These are phyloP conservation scores for Coemansia sp. DNA, from an alignment of 192 early-diverging fungal genomes.

Conservation along the genomic window DNA sequence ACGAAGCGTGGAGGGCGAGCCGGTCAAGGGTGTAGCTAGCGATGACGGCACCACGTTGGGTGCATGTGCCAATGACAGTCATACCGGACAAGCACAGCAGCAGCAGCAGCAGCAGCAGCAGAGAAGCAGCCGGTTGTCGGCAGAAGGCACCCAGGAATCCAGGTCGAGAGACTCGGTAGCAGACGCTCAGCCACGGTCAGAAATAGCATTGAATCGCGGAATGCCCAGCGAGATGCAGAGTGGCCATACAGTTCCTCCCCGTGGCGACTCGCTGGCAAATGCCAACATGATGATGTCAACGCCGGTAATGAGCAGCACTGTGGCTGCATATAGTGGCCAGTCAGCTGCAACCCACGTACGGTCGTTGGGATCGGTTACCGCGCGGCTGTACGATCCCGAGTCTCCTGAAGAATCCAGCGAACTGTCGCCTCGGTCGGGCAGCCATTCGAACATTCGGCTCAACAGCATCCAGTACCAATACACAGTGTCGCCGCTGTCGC, in stretches of 20 bases:
- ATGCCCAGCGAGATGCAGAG: not conserved
- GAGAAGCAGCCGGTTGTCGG: conserved; percentile 21
- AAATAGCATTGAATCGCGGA: no score
- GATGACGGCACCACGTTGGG: conserved; percentile 29
- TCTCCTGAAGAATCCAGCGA: not conserved
- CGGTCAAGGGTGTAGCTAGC: conserved; percentile 18
- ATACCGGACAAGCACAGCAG: not conserved
- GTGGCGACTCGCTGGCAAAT: conserved; percentile 33
- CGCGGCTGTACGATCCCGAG: conserved; percentile 41
- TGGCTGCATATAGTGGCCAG: not conserved
- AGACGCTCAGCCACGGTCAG: not conserved
- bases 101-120: conserved; percentile 10
- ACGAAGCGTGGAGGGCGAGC: conserved; percentile 6
- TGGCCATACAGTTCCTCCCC: conserved; percentile 14
- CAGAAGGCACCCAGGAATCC: conserved; percentile 17
- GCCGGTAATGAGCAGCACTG: conserved; percentile 9
- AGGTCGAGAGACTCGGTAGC: conserved; percentile 15
- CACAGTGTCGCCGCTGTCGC: conserved; percentile 1
- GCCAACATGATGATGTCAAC: conserved; percentile 32
- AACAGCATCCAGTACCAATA: conserved; percentile 49
- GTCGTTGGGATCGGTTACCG: conserved; percentile 43
- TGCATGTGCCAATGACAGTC: not conserved
- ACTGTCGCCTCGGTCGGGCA: not conserved
- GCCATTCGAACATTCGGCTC: conserved; percentile 28
- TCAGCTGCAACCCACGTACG: conserved; percentile 6